Evolutionary conservation across 148 eudicot genomes (phyloP).

Genomic region (Hydrangea macrophylla): DNA sequence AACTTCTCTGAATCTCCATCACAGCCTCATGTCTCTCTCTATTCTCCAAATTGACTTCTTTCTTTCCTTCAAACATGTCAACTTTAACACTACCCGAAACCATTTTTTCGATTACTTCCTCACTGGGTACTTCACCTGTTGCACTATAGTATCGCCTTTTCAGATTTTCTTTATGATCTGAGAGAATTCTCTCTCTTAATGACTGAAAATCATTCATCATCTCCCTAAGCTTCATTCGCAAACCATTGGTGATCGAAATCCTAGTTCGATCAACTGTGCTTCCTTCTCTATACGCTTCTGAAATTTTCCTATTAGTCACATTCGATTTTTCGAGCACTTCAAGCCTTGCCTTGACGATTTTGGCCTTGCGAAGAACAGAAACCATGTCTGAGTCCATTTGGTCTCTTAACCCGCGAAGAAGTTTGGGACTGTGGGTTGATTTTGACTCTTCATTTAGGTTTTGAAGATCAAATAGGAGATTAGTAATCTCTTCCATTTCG

Average conservation of each 20-base stretch:
- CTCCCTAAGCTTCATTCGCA: conserved; percentile 56
- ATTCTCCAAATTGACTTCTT: conserved; percentile 37
- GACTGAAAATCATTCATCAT: conserved; percentile 56
- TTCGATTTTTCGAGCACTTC: conserved; percentile 59
- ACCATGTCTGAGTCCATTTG: conserved; percentile 75
- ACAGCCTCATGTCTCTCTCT: conserved; percentile 70
- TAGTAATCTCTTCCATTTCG: conserved; percentile 59
- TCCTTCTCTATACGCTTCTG: conserved; percentile 34
- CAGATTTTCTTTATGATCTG: conserved; percentile 53
- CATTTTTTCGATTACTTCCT: conserved; percentile 57
- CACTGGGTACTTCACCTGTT: conserved; percentile 54
- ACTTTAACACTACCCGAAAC: conserved; percentile 39
- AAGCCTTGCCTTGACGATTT: conserved; percentile 44
- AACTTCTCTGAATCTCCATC: conserved; percentile 65
- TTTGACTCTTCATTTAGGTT: conserved; percentile 70
- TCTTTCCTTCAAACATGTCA: conserved; percentile 32
- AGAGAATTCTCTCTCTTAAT: conserved; percentile 53
- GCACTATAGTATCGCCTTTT: conserved; percentile 51
- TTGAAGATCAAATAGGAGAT: conserved; percentile 68
- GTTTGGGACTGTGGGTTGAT: conserved; percentile 56
- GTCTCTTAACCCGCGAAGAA: conserved; percentile 67
- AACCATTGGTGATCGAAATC: conserved; percentile 56
- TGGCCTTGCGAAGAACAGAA: conserved; percentile 62
- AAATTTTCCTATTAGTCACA: conserved; percentile 30
- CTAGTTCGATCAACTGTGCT: conserved; percentile 61